Conservation (phyloP, 2,329 filamentous ascomycete genomes). For the Penicillium sclerotigenum region DNA sequence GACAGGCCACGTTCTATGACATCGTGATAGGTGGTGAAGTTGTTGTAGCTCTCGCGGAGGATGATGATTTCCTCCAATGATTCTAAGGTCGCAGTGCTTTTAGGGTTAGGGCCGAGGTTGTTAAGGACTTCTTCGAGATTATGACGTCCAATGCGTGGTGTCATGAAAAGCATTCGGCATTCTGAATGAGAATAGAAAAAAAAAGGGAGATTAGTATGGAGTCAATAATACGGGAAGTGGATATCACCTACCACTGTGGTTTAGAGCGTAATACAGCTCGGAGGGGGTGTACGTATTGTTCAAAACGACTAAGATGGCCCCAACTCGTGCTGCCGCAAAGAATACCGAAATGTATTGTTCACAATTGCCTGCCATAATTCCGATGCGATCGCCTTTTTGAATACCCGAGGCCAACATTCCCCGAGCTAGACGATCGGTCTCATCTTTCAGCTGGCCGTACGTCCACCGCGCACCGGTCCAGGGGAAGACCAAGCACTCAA, state of each 20-base stretch:
- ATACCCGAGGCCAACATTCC: conserved; percentile 67
- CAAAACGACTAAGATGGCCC: conserved; percentile 69
- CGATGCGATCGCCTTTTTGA: conserved; percentile 65
- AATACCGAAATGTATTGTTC: conserved; percentile 63
- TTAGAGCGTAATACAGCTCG: conserved; percentile 68
- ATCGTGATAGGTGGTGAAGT: conserved; percentile 59
- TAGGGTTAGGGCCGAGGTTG: conserved; percentile 45
- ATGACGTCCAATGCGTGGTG: conserved; percentile 63
- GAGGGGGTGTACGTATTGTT: conserved; percentile 78
- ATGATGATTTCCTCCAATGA: conserved; percentile 55
- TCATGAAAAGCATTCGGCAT: conserved; percentile 71
- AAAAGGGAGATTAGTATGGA: not conserved
- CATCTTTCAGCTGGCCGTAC: conserved; percentile 62
- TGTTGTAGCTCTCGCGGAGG: conserved; percentile 53
- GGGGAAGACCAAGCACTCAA: conserved; percentile 69
- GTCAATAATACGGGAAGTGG: not conserved
- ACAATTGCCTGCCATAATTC: conserved; percentile 67
- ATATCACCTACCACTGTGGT: conserved; percentile 59
- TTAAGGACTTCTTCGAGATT: conserved; percentile 61
- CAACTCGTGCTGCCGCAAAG: conserved; percentile 66
- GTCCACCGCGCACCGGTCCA: conserved; percentile 76
- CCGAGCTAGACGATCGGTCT: conserved; percentile 60
- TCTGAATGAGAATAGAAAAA: conserved; percentile 42
- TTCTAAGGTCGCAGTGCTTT: conserved; percentile 33
- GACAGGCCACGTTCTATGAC: conserved; percentile 54